phyloP scores from a whole-genome alignment of 768 basidiomycete species.

The Amanita brunnescens region DNA sequence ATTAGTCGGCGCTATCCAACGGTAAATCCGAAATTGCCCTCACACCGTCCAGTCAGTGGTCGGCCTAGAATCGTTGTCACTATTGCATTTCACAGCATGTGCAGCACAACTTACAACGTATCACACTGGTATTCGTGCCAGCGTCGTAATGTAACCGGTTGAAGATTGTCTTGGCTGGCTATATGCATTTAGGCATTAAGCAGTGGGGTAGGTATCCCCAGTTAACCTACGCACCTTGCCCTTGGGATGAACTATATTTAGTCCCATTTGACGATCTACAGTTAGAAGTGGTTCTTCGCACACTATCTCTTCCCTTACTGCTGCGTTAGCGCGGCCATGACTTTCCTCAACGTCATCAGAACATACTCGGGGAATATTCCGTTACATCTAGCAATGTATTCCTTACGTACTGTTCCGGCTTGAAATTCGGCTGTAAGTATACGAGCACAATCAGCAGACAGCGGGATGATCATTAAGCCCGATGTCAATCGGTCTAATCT shows the following conservation, averaged over 20 bases:
- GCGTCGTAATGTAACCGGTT: conserved; percentile 73
- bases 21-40: conserved; percentile 19
- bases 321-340: not conserved
- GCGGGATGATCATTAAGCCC: conserved; percentile 89
- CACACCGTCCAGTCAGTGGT: conserved; percentile 90
- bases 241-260: conserved; percentile 92
- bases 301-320: conserved; percentile 59
- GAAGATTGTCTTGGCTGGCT: conserved; percentile 90
- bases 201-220: not conserved
- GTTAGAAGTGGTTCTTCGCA: conserved; percentile 86
- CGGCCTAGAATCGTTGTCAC: conserved; percentile 39
- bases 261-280: conserved; percentile 92
- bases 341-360: not conserved
- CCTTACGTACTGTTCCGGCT: conserved; percentile 76
- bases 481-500: conserved; percentile 91
- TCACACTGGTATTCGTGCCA: conserved; percentile 74
- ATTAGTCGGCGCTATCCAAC: conserved; percentile 1
- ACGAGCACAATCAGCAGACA: conserved; percentile 60
- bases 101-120: conserved; percentile 53
- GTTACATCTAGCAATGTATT: conserved; percentile 82
- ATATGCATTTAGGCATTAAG: conserved; percentile 3
- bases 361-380: conserved; percentile 77
- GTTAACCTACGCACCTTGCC: conserved; percentile 58
- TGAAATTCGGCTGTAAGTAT: conserved; percentile 74
- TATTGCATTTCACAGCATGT: conserved; percentile 6